Evolutionary conservation across 108 stramenopile genomes (phyloP), one percentile per base, ranked within the genome.

Genomic region (Asterionellopsis glacialis): DNA sequence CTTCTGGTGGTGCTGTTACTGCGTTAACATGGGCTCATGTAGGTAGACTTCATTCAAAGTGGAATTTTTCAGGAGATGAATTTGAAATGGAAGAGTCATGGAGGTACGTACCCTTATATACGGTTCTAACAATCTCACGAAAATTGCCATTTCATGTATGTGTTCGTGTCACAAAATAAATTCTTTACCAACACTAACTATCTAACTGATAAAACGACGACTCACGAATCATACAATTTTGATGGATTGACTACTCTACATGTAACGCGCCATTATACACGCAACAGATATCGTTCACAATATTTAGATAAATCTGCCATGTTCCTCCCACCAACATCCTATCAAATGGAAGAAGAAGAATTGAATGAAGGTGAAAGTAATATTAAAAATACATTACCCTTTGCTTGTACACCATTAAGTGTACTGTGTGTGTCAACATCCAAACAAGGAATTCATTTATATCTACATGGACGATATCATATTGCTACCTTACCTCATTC

Each of bases 401-500:
- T 80, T 55, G 45, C 69, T 56, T 43, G 68, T 53, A 74, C 77
- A 10, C 77, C 80, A 3, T 72, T 91, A 45, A 87, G 83, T 62
- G 63, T 89, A 1, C 54, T 93, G 12, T 84, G 71, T 55, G 80
- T 84, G 11, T 68, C 78, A 43, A 83, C 84, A 7, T 49, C 42
- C 11, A 44, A 68, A 25, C 72, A 62, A 23, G 41, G 41, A n/a
- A 47, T 85, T 45, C 65, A 74, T 41, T 63, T 78, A 53, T 93
- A 78, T 66, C 58, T 90, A 42, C 84, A 88, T 64, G 88, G 92
- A 23, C 70, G 82, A 39, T 90, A 90, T 74, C 82, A 66, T n/a
- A 72, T 81, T 16, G 18, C 62, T 21, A 57, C 47, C 2, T 48
- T 48, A 9, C 5, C 47, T 9, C 9, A 21, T 7, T 16, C 5